Base-by-base conservation (phyloP, 2,329 filamentous ascomycete species). In the Penicillium sp. region DNA sequence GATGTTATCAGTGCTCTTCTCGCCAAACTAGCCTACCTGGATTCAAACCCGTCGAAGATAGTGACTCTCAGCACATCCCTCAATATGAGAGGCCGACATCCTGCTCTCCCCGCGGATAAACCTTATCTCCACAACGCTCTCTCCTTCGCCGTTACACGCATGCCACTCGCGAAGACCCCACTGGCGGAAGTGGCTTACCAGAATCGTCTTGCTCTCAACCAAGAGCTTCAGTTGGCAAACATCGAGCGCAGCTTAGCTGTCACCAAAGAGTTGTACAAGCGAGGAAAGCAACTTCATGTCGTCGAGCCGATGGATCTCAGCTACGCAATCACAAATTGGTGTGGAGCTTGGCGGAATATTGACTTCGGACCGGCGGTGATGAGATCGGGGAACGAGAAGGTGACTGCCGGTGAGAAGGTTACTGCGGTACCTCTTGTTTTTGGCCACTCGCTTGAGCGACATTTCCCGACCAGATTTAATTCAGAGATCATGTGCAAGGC, bases 181-280 rank as follows among this genome's bases (percentile, higher is more conserved):
- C n/a, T 53, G 10, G 50, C 25, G n/a, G 50, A 53, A 5, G 22
- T 53, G n/a, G 50, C 50, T 11, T 42, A 53, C 50, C 42, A 53
- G 22, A 39, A 53, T 15, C 50, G 50, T 25, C 38, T 42, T 7
- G 50, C 50, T 7, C 22, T 53, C 25, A 42, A 31, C n/a, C 15
- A 53, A 42, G 22, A 14, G 11, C 22, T 42, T n/a, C 22, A 39
- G 25, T 34, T 53, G 50, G 12, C 20, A 31, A 53, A 42, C 5
- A 53, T 53, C 38, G 38, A 53, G 38, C 38, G 50, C 8, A 31
- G 22, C 17, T 20, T 42, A 15, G 50, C 50, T 5, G 50, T 42
- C 38, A 42, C 4, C 28, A 53, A 28, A 25, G 50, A 42, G 38
- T 11, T 17, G n/a, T 53, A 31, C 22, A 42, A 35, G 28, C 38